These are phyloP conservation scores for Symbiodinium natans DNA, from an alignment of 73 alveolate species.

Conservation along the genomic window DNA sequence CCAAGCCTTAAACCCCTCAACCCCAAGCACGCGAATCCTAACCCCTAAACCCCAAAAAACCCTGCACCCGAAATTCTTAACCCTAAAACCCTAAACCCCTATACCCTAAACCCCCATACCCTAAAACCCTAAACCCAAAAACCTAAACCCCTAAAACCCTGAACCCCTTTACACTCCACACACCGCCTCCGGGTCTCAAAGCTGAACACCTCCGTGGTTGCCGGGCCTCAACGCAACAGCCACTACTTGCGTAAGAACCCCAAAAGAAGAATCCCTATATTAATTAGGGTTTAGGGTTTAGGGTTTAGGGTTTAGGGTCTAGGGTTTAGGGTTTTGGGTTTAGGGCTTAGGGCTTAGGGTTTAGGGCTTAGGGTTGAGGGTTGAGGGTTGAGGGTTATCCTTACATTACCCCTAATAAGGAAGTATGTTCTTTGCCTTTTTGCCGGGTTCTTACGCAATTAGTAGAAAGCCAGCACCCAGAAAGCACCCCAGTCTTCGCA, in stretches of 20 bases:
- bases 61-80: neutral
- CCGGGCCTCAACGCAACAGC: neutral
- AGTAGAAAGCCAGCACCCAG: too few relatives aligned
- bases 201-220: conserved; percentile 35
- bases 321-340: neutral
- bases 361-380: neutral
- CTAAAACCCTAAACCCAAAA: neutral
- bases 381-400: neutral
- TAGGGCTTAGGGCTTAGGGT: neutral
- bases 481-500: too few relatives aligned
- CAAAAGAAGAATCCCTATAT: too few relatives aligned
- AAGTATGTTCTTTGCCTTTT: too few relatives aligned
- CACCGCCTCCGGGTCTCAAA: conserved; percentile 52
- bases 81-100: neutral
- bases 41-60: too few relatives aligned
- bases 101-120: neutral
- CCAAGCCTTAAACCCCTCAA: neutral
- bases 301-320: neutral
- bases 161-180: neutral
- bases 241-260: neutral
- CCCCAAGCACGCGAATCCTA: neutral
- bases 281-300: neutral
- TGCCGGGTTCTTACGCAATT: too few relatives aligned
- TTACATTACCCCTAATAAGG: too few relatives aligned
- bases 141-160: neutral